A percentile compares a stretch with the other conserved stretches of the same genome.
Evolutionary conservation across 176 grass and related monocot species (phyloP).

Genomic region (Avena eriantha): DNA sequence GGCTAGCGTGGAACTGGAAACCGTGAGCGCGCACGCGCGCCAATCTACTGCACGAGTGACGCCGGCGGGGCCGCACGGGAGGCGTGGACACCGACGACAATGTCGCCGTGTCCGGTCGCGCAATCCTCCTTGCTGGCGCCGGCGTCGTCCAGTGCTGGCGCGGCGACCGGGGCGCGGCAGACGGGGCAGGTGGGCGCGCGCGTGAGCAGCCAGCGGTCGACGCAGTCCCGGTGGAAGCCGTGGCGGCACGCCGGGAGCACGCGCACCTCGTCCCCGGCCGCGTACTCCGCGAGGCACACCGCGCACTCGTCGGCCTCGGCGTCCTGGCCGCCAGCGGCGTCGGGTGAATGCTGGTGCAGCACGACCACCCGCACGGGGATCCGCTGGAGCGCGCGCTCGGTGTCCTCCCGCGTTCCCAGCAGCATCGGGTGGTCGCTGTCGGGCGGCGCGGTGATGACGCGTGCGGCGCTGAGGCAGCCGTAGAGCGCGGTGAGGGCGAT

Average conservation of each 20-base stretch:
- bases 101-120: neutral
- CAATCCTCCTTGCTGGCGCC: conserved; percentile 19
- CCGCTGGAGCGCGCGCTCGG: conserved; percentile 38
- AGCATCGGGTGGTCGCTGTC: neutral
- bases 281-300: conserved; percentile 59
- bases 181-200: conserved; percentile 52
- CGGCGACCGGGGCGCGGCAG: conserved; percentile 39
- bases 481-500: conserved; percentile 33
- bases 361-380: conserved; percentile 35
- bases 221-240: conserved; percentile 59
- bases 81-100: neutral
- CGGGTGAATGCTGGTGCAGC: too few relatives aligned
- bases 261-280: conserved; percentile 48
- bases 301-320: neutral
- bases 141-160: neutral
- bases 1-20: too few relatives aligned
- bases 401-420: conserved; percentile 11
- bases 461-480: conserved; percentile 8
- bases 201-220: conserved; percentile 63
- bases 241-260: conserved; percentile 49
- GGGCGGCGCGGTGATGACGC: neutral
- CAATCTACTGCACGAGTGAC: neutral
- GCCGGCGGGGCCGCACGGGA: neutral
- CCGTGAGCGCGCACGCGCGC: too few relatives aligned
- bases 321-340: too few relatives aligned